phyloP scores from a whole-genome alignment of 345 rosid genomes.

The Populus deltoides region DNA sequence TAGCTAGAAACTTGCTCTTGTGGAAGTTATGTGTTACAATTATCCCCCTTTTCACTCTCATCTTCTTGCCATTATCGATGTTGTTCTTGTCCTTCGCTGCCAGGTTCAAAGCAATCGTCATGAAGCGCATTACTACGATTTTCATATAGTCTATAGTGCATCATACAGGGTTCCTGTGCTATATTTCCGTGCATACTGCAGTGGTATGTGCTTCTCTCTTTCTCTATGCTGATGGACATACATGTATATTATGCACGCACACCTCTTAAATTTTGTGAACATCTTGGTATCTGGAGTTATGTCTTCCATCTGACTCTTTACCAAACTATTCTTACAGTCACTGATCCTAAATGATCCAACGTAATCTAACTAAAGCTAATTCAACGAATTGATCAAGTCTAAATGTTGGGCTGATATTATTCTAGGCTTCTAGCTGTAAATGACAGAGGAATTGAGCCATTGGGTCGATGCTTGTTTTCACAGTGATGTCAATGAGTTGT shows the following conservation, averaged over 20 bases:
- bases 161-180: constrained; percentile 75
- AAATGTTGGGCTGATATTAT: background rate
- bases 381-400: background rate
- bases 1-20: no score
- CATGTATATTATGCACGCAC: background rate
- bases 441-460: background rate
- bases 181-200: constrained; percentile 60
- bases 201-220: constrained; percentile 45
- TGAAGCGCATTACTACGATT: constrained; percentile 64
- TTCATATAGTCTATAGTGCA: constrained; percentile 68
- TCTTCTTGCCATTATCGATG: background rate
- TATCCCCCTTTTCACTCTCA: background rate
- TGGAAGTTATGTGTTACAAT: background rate
- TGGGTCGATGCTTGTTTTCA: background rate
- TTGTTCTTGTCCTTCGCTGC: constrained; percentile 11
- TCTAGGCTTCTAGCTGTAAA: no score
- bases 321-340: background rate
- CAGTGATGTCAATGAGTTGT: background rate
- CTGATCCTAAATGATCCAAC: background rate
- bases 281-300: background rate
- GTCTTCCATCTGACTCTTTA: background rate
- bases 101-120: constrained; percentile 44
- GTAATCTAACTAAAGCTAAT: background rate
- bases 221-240: background rate
- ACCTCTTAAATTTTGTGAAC: background rate